These are phyloP conservation scores for Melampsora larici-populina DNA, from an alignment of 1,284 basidiomycete genomes.

Conservation along the genomic window DNA sequence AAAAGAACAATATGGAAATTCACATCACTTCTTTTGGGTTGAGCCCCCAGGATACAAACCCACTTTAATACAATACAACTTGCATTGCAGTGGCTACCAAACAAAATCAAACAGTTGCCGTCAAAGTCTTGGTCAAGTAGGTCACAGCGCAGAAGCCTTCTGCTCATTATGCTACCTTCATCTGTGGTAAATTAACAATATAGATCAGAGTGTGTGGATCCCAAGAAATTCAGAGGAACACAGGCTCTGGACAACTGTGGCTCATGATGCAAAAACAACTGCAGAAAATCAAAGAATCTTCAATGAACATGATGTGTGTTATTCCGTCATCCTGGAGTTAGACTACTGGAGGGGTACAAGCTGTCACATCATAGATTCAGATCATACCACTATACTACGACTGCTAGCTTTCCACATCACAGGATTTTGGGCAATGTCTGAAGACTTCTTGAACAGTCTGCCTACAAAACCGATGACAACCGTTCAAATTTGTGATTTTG, in stretches of 20 bases:
- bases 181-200: constrained; percentile 7
- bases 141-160: constrained; percentile 1
- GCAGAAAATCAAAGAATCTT: background rate
- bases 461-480: too few species aligned
- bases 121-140: constrained; percentile 14
- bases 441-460: background rate
- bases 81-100: too few species aligned
- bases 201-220: background rate
- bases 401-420: constrained; percentile 9
- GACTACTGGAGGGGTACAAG: constrained; percentile 21
- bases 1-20: too few species aligned
- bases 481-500: too few species aligned
- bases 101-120: constrained; percentile 33
- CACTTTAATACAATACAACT: too few species aligned
- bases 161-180: constrained; percentile 32
- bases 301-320: constrained; percentile 2
- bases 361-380: constrained; percentile 21
- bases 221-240: background rate
- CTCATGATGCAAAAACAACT: background rate
- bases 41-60: too few species aligned
- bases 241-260: too few species aligned
- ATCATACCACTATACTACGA: constrained; percentile 27
- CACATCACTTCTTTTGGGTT: too few species aligned
- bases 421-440: constrained; percentile 14
- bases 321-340: constrained; percentile 4